Evolutionary conservation across 768 basidiomycete species (phyloP).

Genomic region (Jaapia argillacea): DNA sequence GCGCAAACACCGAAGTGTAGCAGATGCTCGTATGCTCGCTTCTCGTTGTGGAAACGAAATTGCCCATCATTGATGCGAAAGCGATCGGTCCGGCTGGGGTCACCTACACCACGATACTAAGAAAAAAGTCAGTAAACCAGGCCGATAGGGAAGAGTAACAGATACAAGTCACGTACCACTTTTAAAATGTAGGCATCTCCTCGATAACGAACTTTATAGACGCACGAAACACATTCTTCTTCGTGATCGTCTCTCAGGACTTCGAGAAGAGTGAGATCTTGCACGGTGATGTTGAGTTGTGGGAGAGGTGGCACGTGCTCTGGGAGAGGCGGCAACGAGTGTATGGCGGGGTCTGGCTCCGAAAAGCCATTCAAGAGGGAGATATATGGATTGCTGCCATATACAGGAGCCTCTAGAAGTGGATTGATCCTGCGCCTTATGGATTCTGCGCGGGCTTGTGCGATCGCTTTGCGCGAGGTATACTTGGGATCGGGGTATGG

Average conservation of each 20-base stretch:
- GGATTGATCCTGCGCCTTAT: too few species aligned
- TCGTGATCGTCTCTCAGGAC: background rate
- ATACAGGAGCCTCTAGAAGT: background rate
- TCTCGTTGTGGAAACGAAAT: constrained; percentile 4
- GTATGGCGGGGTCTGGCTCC: background rate
- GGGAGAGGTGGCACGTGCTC: background rate
- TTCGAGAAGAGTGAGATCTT: background rate
- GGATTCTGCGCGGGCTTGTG: too few species aligned
- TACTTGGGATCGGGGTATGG: too few species aligned
- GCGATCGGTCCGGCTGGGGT: too few species aligned
- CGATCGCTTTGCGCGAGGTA: too few species aligned
- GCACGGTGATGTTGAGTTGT: background rate
- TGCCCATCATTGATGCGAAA: too few species aligned
- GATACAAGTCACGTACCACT: too few species aligned
- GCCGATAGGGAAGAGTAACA: too few species aligned
- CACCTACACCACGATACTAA: too few species aligned
- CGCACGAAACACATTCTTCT: background rate
- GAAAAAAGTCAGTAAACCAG: too few species aligned
- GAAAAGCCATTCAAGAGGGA: background rate
- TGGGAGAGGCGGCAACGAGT: background rate
- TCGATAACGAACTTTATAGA: background rate
- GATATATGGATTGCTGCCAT: background rate
- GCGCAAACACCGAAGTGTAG: constrained; percentile 6
- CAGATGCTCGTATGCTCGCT: constrained; percentile 8
- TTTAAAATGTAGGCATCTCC: background rate